phyloP scores from a whole-genome alignment of 768 basidiomycete species.

The Phlegmacium glaucopus region DNA sequence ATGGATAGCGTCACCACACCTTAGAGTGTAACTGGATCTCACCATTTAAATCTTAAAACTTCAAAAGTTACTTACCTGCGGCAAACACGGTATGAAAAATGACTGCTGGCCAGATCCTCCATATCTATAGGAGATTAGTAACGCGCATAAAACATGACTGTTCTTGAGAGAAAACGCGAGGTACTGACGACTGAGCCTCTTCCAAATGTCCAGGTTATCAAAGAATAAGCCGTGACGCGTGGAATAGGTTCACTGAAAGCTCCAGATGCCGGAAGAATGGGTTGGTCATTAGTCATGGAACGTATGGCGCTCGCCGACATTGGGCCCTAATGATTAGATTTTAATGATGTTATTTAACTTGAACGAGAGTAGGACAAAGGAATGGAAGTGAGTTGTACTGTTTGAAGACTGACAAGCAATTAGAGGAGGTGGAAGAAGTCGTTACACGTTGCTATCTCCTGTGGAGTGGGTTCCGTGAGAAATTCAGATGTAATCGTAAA shows the following conservation, averaged over 20 bases:
- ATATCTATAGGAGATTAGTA: conserved; percentile 41
- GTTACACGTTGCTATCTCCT: no score
- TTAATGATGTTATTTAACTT: background rate
- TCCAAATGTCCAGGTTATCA: conserved; percentile 33
- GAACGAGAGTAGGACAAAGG: background rate
- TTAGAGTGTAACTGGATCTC: conserved; percentile 23
- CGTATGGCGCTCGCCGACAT: conserved; percentile 12
- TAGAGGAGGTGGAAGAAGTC: no score
- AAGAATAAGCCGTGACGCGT: conserved; percentile 19
- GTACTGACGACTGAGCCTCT: conserved; percentile 28
- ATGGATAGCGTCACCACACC: conserved; percentile 43
- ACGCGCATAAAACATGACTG: background rate
- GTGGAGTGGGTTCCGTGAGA: no score
- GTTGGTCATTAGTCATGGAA: conserved; percentile 16
- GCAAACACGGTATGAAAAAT: conserved; percentile 59
- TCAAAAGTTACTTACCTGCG: conserved; percentile 29
- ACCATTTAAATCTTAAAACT: background rate
- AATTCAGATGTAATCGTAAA: no score
- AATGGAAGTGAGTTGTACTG: background rate
- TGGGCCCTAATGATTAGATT: no score
- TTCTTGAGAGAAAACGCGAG: background rate
- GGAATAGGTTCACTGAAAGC: conserved; percentile 17
- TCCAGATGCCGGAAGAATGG: conserved; percentile 25
- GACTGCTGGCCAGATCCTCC: conserved; percentile 67
- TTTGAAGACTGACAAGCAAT: no score